Base-by-base conservation (phyloP, 768 basidiomycete genomes). In the Kwoniella sp. region DNA sequence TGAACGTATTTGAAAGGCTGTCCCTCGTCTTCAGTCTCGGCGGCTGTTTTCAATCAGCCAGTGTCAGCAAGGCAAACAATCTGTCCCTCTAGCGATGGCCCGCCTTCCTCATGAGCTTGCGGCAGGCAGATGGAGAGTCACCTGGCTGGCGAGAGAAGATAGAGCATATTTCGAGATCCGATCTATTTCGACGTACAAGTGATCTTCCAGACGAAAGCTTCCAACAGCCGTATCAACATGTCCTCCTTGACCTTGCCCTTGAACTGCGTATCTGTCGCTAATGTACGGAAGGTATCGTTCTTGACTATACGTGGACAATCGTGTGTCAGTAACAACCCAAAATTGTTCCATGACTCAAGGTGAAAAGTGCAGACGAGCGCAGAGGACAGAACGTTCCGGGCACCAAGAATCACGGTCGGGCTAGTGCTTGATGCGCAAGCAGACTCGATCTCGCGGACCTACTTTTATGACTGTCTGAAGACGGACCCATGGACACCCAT, bases 181-280 rank as follows among this genome's bases (percentile, higher is more conserved):
- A n/a, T n/a, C n/a, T n/a, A n/a, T n/a, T n/a, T n/a, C 30, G 11
- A 58, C 63, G 7, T 89, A 65, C 63, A 54, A 12, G 63, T 65
- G 26, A 65, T 94, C 69, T 91, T 85, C 96, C 95, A 99, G 2
- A 97, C 94, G 81, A 97, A 99, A 1, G 95, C 96, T 77, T 99
- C 96, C 47, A 99, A 82, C n/a, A 97, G 82, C 48, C 96, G 88
- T 66, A 98, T 90, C 25, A 98, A 86, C 92, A 94, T 94, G 73
- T 95, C 93, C 82, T 98, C 95, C 30, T 90, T 88, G 15, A 99
- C 96, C 61, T 91, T 89, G 75, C 94, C 92, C 81, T 95, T 96
- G 83, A 99, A 98, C n/a, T 91, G 92, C 72, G 89, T 87, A 81
- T 99, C 96, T 0, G 95, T 99, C 1, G 95, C 94, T 25, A 99